Evolutionary conservation across 768 basidiomycete genomes (phyloP).

Genomic region (Zangia roseola): DNA sequence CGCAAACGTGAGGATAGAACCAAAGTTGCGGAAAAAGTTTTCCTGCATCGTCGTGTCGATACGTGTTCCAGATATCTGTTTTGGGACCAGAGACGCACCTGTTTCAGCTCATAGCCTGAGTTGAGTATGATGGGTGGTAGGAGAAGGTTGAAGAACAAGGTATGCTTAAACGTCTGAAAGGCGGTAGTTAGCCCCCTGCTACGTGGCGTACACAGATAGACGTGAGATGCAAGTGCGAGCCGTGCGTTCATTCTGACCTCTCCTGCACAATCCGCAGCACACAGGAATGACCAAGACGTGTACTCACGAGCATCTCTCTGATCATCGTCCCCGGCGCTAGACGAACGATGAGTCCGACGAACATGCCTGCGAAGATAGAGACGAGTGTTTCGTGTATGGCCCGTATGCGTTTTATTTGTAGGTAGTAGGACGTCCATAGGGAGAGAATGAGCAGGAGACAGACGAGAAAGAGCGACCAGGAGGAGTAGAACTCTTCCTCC

Average conservation of each 20-base stretch:
- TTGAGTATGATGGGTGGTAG: constrained; percentile 97
- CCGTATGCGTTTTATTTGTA: constrained; percentile 94
- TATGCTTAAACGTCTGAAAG: constrained; percentile 88
- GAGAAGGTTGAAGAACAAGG: constrained; percentile 96
- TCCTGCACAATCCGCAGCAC: too few relatives aligned
- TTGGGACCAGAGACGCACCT: constrained; percentile 47
- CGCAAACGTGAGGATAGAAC: constrained; percentile 90
- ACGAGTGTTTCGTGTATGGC: constrained; percentile 96
- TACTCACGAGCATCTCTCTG: constrained; percentile 92
- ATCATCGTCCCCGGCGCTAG: constrained; percentile 93
- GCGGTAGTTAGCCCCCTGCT: constrained; percentile 11
- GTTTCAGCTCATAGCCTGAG: constrained; percentile 96
- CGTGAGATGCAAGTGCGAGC: neutral
- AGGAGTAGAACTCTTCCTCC: constrained; percentile 89
- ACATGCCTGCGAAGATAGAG: constrained; percentile 94
- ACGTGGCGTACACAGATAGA: neutral
- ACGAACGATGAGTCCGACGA: constrained; percentile 88
- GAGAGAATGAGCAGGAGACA: constrained; percentile 91
- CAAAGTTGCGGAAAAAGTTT: constrained; percentile 98
- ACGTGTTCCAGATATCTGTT: neutral
- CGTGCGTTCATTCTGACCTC: too few relatives aligned
- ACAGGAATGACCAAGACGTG: too few relatives aligned
- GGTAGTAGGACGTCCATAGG: constrained; percentile 94
- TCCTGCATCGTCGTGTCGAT: constrained; percentile 50
- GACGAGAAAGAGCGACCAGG: constrained; percentile 92